These are phyloP conservation scores for Spinellus fusiger DNA, from an alignment of 192 early-diverging fungal genomes.

Conservation along the genomic window DNA sequence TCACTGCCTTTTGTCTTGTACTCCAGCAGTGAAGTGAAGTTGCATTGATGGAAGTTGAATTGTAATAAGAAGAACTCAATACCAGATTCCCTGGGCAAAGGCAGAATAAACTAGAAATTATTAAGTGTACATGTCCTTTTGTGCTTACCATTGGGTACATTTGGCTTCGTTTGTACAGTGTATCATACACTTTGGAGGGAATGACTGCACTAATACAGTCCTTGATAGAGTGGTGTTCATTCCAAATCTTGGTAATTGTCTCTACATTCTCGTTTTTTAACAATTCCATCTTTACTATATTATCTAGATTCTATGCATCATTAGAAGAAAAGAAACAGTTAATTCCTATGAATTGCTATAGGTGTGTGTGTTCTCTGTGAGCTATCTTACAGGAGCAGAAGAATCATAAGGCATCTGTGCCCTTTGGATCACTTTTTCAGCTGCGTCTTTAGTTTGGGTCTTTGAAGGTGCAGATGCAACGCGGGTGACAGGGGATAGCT, in stretches of 20 bases:
- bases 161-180: conserved; percentile 26
- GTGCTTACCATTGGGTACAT: conserved; percentile 35
- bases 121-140: not conserved
- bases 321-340: not conserved
- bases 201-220: conserved; percentile 34
- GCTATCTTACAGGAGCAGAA: conserved; percentile 28
- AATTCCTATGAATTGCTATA: not conserved
- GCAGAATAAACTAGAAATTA: conserved; percentile 72
- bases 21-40: conserved; percentile 83
- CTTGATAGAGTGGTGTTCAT: conserved; percentile 26
- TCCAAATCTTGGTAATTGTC: conserved; percentile 33
- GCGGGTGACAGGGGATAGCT: not conserved
- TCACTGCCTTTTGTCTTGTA: conserved; percentile 79
- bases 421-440: conserved; percentile 11
- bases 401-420: conserved; percentile 28
- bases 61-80: conserved; percentile 87
- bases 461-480: conserved; percentile 1
- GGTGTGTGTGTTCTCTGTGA: not conserved
- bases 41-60: conserved; percentile 76
- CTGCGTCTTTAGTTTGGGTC: not conserved
- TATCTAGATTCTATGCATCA: conserved; percentile 29
- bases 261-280: conserved; percentile 28
- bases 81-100: conserved; percentile 71
- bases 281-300: conserved; percentile 32
- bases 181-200: conserved; percentile 23